Evolutionary conservation across 2,329 filamentous ascomycete species (phyloP), one percentile per base, ranked within the genome.

Genomic region (Boeremia exigua): DNA sequence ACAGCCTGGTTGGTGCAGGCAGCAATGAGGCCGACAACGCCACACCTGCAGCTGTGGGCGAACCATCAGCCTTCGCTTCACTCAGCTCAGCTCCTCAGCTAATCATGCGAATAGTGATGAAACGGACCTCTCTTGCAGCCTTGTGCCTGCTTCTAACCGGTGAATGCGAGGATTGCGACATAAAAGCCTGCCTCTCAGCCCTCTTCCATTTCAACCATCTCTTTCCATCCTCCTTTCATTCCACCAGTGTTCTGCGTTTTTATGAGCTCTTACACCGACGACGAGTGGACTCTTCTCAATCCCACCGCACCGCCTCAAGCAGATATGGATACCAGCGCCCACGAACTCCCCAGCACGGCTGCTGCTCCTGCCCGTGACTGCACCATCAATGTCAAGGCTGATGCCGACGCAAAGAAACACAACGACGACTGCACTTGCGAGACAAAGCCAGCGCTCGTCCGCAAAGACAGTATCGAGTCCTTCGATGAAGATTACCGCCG

Each of bases 231-330:
- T 4, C 10, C n/a, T 19, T 7, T 29, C n/a, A 23, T 14, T 43
- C 8, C 14, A 14, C 28, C 28, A 3, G 7, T 15, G 25, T 5
- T 30, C 44, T n/a, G 33, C 6, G 14, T 23, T 19, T 66, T 58
- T 47, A 68, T 68, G 63, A 63, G 49, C 59, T 54, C 57, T n/a
- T 33, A 52, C 10, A 54, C 47, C n/a, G 62, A 64, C 4, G 52
- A 61, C 37, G 60, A 63, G 54, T 68, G 62, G 64, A 60, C 61
- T 32, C 15, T 62, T 40, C 53, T 68, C 36, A 48, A 58, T 37
- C 54, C 46, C 34, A 54, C 28, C 19, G 15, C 30, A 11, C 19
- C 19, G 11, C 37, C 30, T 38, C 32, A 28, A 47, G n/a, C 46
- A 14, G 48, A 49, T 10, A 53, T 59, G 34, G 62, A 60, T 30